Base-by-base conservation (phyloP, 148 eudicot species). In the Fallopia convolvulus region DNA sequence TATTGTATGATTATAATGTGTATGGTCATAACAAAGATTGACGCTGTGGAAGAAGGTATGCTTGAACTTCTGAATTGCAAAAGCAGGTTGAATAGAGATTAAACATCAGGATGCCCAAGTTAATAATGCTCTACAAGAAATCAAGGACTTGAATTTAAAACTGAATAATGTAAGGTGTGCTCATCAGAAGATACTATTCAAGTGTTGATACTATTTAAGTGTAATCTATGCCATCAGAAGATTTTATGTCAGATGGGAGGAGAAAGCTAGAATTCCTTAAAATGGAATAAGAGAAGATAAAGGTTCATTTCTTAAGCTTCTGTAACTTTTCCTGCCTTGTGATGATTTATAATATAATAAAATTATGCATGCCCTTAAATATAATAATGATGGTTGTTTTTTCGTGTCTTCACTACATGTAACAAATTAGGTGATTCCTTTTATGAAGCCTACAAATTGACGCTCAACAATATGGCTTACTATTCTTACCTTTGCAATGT, bases 191-290 rank as follows among this genome's bases (percentile, higher is more conserved):
- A 88, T 81, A 90, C 93, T 23, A 86, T 92, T 77, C 30, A 26
- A 26, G 30, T n/a, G n/a, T n/a, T n/a, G 90, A 88, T 81, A 90
- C 93, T 23, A 86, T 92, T 77, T 1, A 26, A 26, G 30, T 26
- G 30, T 26, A 26, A 26, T 26, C 30, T 26, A 26, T 26, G 30
- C 30, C 88, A 74, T 87, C 92, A 58, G 93, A 92, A 78, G 97
- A 90, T 80, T 74, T 89, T 41, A 84, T 92, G 77, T 82, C 93
- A 56, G 97, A 92, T 77, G 88, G 88, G 88, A 89, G 89, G 83
- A 92, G 93, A 79, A 92, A 91, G 83, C 77, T 90, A 85, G 93
- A 92, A 63, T 92, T 85, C 88, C 89, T 92, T 73, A 89, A 89
- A 80, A 90, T 88, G 97, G 90, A 89, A 74, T 92, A 92, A 84